Evolutionary conservation across 2,329 filamentous ascomycete genomes (phyloP).

Genomic region (Stachybotrys chlorohalonatus): DNA sequence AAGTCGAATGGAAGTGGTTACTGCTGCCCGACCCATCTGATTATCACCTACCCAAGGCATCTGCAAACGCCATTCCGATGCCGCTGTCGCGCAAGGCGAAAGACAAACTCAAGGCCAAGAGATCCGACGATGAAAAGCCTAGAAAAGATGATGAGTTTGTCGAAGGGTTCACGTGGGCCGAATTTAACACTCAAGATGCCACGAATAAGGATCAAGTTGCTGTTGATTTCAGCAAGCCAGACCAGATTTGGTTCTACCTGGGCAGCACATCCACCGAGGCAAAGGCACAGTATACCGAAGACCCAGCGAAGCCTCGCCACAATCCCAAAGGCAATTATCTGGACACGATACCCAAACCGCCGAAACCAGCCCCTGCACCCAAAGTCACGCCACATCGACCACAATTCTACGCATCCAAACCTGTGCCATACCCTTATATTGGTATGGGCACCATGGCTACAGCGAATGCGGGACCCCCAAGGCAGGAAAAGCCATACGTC

Average conservation of each 20-base stretch:
- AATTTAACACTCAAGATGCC: slow-evolving; percentile 61
- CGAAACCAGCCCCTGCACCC: slow-evolving; percentile 23
- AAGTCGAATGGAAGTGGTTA: slow-evolving; percentile 80
- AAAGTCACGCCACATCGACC: slow-evolving; percentile 13
- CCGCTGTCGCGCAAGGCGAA: slow-evolving; percentile 53
- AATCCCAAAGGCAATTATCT: slow-evolving; percentile 65
- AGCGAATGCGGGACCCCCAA: not conserved
- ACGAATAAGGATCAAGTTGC: slow-evolving; percentile 54
- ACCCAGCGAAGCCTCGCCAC: slow-evolving; percentile 49
- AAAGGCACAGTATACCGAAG: slow-evolving; percentile 82
- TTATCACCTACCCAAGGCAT: slow-evolving; percentile 65
- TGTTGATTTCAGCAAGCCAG: slow-evolving; percentile 61
- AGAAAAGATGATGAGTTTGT: slow-evolving; percentile 58
- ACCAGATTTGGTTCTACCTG: slow-evolving; percentile 84
- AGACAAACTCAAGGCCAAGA: slow-evolving; percentile 59
- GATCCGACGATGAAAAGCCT: slow-evolving; percentile 51
- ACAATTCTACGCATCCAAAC: slow-evolving; percentile 10
- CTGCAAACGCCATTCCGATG: slow-evolving; percentile 61
- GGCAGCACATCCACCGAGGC: slow-evolving; percentile 81
- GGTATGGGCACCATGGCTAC: not conserved
- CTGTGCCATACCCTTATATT: slow-evolving; percentile 3
- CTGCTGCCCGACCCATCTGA: slow-evolving; percentile 63
- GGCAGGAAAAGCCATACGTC: slow-evolving; percentile 38
- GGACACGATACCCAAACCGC: slow-evolving; percentile 54
- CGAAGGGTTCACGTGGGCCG: slow-evolving; percentile 65